Evolutionary conservation across 140 eudicot genomes (phyloP).

Genomic region (Bidens hawaiensis): DNA sequence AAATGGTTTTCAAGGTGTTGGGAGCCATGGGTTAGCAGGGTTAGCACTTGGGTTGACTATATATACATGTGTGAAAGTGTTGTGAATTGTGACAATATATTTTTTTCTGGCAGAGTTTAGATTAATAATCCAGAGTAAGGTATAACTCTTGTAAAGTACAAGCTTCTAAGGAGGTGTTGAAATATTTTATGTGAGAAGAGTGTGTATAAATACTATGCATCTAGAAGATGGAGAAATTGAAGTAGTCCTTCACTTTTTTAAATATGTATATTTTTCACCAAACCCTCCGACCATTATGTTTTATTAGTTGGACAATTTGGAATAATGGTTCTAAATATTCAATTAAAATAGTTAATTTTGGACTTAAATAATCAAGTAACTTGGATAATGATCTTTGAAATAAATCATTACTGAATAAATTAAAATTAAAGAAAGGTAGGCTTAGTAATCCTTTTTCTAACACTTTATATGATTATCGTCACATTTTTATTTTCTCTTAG

Average conservation of each 20-base stretch:
- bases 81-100: constrained; percentile 14
- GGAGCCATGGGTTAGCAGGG: constrained; percentile 28
- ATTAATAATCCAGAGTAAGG: neutral
- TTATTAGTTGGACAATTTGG: neutral
- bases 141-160: constrained; percentile 10
- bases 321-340: no score
- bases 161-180: neutral
- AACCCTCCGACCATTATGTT: constrained; percentile 6
- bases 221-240: constrained; percentile 21
- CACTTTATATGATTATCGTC: no score
- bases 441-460: no score
- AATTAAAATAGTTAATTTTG: neutral
- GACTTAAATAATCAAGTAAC: no score
- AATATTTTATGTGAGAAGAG: neutral
- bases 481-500: no score
- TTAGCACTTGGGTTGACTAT: constrained; percentile 7
- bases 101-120: constrained; percentile 21
- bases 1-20: constrained; percentile 29
- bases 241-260: neutral
- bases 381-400: no score
- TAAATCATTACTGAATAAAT: no score
- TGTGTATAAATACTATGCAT: neutral
- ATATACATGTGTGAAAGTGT: constrained; percentile 17
- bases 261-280: constrained; percentile 2
- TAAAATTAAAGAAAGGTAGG: no score